These are phyloP conservation scores for Rhynchosporium agropyri DNA, from an alignment of 2,329 filamentous ascomycete species.

Conservation along the genomic window DNA sequence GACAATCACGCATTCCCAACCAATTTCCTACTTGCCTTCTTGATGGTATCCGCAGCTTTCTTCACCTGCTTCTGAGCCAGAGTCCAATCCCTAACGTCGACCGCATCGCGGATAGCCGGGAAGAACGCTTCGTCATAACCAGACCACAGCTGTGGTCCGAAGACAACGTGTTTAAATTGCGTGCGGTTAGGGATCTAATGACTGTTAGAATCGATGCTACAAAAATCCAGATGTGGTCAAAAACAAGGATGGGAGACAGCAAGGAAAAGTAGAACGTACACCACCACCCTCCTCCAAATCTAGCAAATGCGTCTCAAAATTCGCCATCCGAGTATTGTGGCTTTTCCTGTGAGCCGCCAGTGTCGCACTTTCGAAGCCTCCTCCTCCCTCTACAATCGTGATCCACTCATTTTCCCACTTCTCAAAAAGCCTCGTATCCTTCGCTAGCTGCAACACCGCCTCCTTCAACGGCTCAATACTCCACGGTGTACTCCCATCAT, in stretches of 20 bases:
- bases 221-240: neutral
- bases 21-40: constrained; percentile 52
- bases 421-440: constrained; percentile 66
- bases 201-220: constrained; percentile 19
- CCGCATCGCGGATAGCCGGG: constrained; percentile 81
- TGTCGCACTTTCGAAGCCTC: constrained; percentile 74
- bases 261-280: constrained; percentile 58
- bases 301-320: constrained; percentile 81
- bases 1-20: constrained; percentile 33
- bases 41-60: constrained; percentile 71
- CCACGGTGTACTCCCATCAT: constrained; percentile 47
- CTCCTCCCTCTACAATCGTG: constrained; percentile 66
- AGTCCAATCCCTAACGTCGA: constrained; percentile 72
- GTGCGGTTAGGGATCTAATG: constrained; percentile 76
- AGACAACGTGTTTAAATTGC: constrained; percentile 93
- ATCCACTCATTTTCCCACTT: constrained; percentile 81
- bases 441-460: constrained; percentile 63
- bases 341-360: constrained; percentile 68
- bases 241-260: neutral
- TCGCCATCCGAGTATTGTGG: constrained; percentile 78
- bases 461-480: constrained; percentile 57
- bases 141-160: constrained; percentile 80
- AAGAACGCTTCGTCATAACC: constrained; percentile 70
- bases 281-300: constrained; percentile 74
- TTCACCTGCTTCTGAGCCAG: constrained; percentile 68